Evolutionary conservation across 805 yeast species (phyloP), one percentile per base, ranked within the genome.

Genomic region (Debaryomyces tyrocola): DNA sequence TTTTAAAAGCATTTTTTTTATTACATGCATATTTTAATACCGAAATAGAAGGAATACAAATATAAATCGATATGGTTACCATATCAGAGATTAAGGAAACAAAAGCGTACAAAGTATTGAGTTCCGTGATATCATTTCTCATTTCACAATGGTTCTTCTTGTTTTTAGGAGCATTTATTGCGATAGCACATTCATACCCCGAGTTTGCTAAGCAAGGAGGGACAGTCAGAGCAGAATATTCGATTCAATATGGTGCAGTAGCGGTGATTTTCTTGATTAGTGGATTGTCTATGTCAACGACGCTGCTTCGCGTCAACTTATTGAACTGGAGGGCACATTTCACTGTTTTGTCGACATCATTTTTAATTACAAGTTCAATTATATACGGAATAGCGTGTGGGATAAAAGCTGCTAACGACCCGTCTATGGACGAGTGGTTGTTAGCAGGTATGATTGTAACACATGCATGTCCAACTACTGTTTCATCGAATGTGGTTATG

Each of bases 401-500:
- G 0, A 82, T 89, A 24, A 75, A 77, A 51, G 71, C 70, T 3
- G 80, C 94, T 0, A 47, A 77, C 45, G 76, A 87, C 58, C 63
- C 69, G 1, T 60, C 69, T n/a, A 87, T 90, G 33, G 84, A 83
- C 54, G 75, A 79, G 29, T 89, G 94, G 89, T 77, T 89, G 54
- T 69, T 90, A 18, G 86, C 86, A 11, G 97, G 97, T 0, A 65
- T 90, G 48, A 79, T 90, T 15, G 85, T 89, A 39, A 87, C 96
- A 2, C 87, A 88, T 27, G 79, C 92, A 10, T 87, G 95, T 63
- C 97, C 97, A 24, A 90, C 97, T 7, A 90, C 97, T 0, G 96
- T 90, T 15, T 82, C 91, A 0, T 89, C 96, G 1, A 90, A 90
- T 61, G 96, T 90, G 24, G 91, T 90, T 24, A 90, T 90, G 96